A percentile compares a stretch with the other conserved stretches of the same genome.
These are phyloP conservation scores for Parastagonospora nodorum DNA, from an alignment of 2,329 filamentous ascomycete genomes.

Conservation along the genomic window DNA sequence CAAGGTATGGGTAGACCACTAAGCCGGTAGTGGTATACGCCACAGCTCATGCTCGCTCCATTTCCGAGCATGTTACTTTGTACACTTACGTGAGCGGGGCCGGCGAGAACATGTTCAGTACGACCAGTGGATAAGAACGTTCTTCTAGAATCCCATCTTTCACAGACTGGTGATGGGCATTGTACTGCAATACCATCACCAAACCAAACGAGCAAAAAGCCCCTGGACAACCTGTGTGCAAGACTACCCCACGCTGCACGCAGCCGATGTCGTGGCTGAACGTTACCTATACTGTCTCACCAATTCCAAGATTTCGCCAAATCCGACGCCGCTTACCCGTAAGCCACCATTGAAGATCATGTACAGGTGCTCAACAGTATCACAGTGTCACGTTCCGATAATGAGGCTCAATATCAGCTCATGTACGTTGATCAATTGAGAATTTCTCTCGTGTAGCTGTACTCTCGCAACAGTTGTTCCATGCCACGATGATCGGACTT, in stretches of 20 bases:
- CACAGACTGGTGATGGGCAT: not conserved
- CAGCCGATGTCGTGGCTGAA: not conserved
- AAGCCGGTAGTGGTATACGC: not conserved
- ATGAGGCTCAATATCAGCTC: not conserved
- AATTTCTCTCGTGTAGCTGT: no score
- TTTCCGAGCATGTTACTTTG: no score
- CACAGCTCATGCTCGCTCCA: no score
- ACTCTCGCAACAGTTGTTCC: not conserved
- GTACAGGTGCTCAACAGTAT: not conserved
- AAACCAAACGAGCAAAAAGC: not conserved
- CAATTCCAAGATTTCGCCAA: not conserved
- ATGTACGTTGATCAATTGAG: not conserved
- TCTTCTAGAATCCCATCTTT: not conserved
- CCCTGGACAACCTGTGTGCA: not conserved
- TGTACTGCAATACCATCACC: not conserved
- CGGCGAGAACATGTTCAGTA: no score
- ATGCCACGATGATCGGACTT: not conserved
- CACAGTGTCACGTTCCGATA: not conserved
- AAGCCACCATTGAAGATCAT: not conserved
- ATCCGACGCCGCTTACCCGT: not conserved
- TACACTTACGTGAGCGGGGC: no score
- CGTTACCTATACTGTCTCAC: not conserved
- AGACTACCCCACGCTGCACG: slow-evolving; percentile 1
- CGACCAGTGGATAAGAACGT: no score
- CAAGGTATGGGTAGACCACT: not conserved